Conservation (phyloP, 2,329 filamentous ascomycete species). For the Aspergillus awamori region DNA sequence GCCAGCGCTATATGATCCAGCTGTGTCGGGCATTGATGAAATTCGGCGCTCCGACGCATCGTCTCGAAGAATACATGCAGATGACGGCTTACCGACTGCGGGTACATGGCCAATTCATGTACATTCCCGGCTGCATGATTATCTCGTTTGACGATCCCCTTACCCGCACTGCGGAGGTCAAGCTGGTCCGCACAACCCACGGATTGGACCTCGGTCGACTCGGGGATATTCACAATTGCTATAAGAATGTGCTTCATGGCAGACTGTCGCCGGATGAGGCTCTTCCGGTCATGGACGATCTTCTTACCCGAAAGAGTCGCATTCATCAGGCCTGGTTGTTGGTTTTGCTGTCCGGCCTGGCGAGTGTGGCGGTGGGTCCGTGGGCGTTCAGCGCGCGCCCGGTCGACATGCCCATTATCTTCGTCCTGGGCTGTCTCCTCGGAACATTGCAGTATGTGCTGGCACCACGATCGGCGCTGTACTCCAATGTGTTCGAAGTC, state of each 20-base stretch:
- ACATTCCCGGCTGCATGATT: slow-evolving; percentile 55
- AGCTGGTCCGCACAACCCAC: slow-evolving; percentile 42
- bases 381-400: slow-evolving; percentile 76
- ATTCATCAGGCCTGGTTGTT: slow-evolving; percentile 57
- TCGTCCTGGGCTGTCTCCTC: slow-evolving; percentile 71
- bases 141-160: slow-evolving; percentile 69
- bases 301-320: slow-evolving; percentile 57
- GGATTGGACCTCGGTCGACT: slow-evolving; percentile 47
- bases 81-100: slow-evolving; percentile 84
- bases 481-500: slow-evolving; percentile 65
- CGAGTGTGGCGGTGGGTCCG: slow-evolving; percentile 72
- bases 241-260: slow-evolving; percentile 50
- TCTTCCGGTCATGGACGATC: slow-evolving; percentile 46
- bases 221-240: slow-evolving; percentile 46
- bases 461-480: slow-evolving; percentile 70
- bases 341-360: slow-evolving; percentile 72
- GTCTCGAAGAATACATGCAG: slow-evolving; percentile 85
- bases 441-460: slow-evolving; percentile 74
- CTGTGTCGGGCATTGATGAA: slow-evolving; percentile 84
- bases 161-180: slow-evolving; percentile 49
- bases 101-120: slow-evolving; percentile 85
- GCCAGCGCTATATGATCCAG: slow-evolving; percentile 81
- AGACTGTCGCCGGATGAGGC: slow-evolving; percentile 46
- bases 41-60: slow-evolving; percentile 87
- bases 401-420: slow-evolving; percentile 76